phyloP scores from a whole-genome alignment of 2,329 filamentous ascomycete genomes.

The Penicillium sp. region DNA sequence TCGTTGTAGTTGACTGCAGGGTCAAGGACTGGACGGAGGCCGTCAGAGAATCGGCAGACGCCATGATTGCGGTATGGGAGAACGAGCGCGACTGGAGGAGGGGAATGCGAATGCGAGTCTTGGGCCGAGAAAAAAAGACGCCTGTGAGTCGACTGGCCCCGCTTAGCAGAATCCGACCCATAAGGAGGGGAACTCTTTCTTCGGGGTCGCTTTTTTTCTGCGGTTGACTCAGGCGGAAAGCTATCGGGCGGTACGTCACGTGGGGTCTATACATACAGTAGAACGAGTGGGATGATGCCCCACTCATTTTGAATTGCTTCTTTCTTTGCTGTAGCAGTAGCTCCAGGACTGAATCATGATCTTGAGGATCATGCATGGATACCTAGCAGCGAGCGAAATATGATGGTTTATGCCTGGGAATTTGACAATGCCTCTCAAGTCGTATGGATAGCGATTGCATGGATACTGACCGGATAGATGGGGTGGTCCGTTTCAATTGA shows the following conservation, averaged over 20 bases:
- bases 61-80: conserved; percentile 34
- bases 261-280: conserved; percentile 6
- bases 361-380: no score
- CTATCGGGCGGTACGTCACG: conserved; percentile 34
- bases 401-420: no score
- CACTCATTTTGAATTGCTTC: background rate
- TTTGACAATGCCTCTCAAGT: no score
- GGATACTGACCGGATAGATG: no score
- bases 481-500: no score
- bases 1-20: conserved; percentile 42
- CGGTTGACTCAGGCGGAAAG: conserved; percentile 35
- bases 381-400: no score
- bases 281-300: background rate
- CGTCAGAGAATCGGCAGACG: conserved; percentile 36
- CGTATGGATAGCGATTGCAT: no score
- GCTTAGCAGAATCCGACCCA: conserved; percentile 43
- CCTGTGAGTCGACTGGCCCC: conserved; percentile 41
- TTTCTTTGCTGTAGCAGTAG: background rate
- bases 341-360: no score
- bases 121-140: conserved; percentile 28
- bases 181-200: conserved; percentile 34
- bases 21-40: conserved; percentile 41
- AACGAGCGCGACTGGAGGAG: conserved; percentile 13
- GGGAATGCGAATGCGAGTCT: conserved; percentile 10
- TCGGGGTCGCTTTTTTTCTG: conserved; percentile 22